Evolutionary conservation across 1,284 basidiomycete genomes (phyloP).

Genomic region (Tylopilus orsonianus): DNA sequence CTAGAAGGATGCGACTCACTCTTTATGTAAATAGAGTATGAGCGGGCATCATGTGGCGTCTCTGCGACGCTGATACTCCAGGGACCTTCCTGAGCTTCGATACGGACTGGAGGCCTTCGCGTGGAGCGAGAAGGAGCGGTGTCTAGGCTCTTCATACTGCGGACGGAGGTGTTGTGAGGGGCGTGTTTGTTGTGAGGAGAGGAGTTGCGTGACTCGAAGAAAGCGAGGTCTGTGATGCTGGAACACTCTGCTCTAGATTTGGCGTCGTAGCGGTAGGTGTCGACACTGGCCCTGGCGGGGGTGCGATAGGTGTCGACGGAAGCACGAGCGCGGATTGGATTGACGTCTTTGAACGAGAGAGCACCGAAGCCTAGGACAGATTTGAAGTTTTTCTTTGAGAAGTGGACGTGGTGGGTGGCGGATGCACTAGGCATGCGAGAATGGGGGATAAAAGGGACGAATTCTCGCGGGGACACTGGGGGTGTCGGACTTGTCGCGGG

Average conservation of each 20-base stretch:
- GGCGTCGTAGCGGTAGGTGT: slow-evolving; percentile 29
- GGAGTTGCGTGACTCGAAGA: slow-evolving; percentile 36
- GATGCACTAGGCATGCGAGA: slow-evolving; percentile 44
- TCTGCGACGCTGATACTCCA: slow-evolving; percentile 78
- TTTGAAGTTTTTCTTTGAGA: slow-evolving; percentile 43
- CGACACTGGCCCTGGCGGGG: slow-evolving; percentile 33
- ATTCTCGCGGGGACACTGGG: slow-evolving; percentile 24
- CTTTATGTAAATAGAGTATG: slow-evolving; percentile 70
- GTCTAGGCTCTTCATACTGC: slow-evolving; percentile 39
- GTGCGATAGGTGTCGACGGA: slow-evolving; percentile 30
- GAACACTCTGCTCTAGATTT: slow-evolving; percentile 33
- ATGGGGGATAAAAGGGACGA: slow-evolving; percentile 12
- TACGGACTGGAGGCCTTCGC: slow-evolving; percentile 44
- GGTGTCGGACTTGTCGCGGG: slow-evolving; percentile 27
- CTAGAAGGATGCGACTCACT: slow-evolving; percentile 45
- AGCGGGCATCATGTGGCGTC: slow-evolving; percentile 56
- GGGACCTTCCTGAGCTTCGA: slow-evolving; percentile 64
- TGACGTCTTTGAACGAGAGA: slow-evolving; percentile 33
- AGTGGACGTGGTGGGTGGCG: slow-evolving; percentile 35
- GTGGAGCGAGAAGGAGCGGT: slow-evolving; percentile 35
- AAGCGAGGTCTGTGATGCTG: slow-evolving; percentile 38
- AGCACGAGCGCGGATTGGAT: slow-evolving; percentile 28
- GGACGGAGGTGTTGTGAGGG: slow-evolving; percentile 30
- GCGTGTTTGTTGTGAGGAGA: slow-evolving; percentile 35
- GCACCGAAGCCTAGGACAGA: slow-evolving; percentile 41